Base-by-base conservation (phyloP, 768 basidiomycete species). In the Postia placenta region DNA sequence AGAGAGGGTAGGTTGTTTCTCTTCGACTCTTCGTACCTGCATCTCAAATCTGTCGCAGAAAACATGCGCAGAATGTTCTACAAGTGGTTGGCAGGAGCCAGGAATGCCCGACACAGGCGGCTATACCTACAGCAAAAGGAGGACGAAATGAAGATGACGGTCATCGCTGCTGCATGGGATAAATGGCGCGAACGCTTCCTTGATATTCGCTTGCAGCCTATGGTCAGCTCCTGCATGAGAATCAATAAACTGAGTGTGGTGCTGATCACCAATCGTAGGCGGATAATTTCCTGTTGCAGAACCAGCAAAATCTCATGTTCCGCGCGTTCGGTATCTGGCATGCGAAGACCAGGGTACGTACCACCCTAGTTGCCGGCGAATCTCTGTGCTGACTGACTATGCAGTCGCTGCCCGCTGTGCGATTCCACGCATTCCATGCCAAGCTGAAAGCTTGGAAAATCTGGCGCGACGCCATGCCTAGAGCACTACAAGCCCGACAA, bases 321-420 rank as follows among this genome's bases (percentile, higher is more conserved):
- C 75, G 76, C n/a, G 76, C 81, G 2, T 91, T 90, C 58, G 74
- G 72, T 6, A 72, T 79, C 39, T 92, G 90, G 90, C 76, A 82
- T 59, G 75, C 81, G 11, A 85, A 77, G 63, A 88, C 89, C 26
- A 79, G 75, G 61, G 89, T 87, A 60, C 57, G 69, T 64, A 35
- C 36, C 23, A 39, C n/a, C n/a, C n/a, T n/a, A n/a, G n/a, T n/a
- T n/a, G n/a, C n/a, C n/a, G 2, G 3, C 3, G 6, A n/a, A 11
- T 9, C 14, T 5, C 5, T 26, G 28, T 37, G 37, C 30, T 42
- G n/a, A n/a, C n/a, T n/a, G n/a, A n/a, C n/a, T n/a, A 28, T 54
- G 11, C 48, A 92, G 87, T 81, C 85, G 14, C 69, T 89, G 9
- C 88, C 89, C 20, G 91, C 90, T 7, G 79, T 93, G 50, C 80